These are phyloP conservation scores for Paramecium sonneborni DNA, from an alignment of 73 alveolate genomes.

Conservation along the genomic window DNA sequence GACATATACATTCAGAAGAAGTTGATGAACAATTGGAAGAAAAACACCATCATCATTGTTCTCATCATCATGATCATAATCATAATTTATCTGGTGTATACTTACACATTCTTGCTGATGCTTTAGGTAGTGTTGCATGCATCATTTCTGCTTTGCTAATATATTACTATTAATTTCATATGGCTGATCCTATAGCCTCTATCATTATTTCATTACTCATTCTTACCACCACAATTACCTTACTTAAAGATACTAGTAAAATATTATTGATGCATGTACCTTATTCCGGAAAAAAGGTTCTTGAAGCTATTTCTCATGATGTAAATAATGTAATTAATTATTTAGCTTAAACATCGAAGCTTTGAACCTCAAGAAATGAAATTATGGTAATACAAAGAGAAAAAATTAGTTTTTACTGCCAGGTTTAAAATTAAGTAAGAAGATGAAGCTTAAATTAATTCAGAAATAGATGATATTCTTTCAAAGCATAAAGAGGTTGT, in stretches of 20 bases:
- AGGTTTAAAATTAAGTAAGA: not conserved
- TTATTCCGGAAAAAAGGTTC: not conserved
- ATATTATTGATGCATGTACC: constrained; percentile 68
- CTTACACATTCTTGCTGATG: constrained; percentile 97
- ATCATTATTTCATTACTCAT: constrained; percentile 93
- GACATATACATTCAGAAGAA: constrained; percentile 79
- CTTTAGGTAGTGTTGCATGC: constrained; percentile 98
- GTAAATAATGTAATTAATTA: not conserved
- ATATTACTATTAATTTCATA: constrained; percentile 85
- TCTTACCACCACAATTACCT: constrained; percentile 85
- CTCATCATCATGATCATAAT: constrained; percentile 69
- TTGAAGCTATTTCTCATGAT: not conserved
- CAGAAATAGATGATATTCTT: not conserved
- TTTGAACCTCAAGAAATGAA: not conserved
- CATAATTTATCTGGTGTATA: constrained; percentile 88
- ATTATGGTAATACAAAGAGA: constrained; percentile 29
- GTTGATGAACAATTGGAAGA: constrained; percentile 63
- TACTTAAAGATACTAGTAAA: constrained; percentile 79
- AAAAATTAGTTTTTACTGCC: constrained; percentile 24
- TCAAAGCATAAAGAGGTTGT: not conserved
- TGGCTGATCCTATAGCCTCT: constrained; percentile 97
- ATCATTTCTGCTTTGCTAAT: constrained; percentile 90
- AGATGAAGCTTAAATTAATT: not conserved
- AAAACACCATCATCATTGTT: constrained; percentile 60
- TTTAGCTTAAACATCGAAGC: not conserved